Base-by-base conservation (phyloP, 2,329 filamentous ascomycete genomes). In the Taxawa tesnikishii region DNA sequence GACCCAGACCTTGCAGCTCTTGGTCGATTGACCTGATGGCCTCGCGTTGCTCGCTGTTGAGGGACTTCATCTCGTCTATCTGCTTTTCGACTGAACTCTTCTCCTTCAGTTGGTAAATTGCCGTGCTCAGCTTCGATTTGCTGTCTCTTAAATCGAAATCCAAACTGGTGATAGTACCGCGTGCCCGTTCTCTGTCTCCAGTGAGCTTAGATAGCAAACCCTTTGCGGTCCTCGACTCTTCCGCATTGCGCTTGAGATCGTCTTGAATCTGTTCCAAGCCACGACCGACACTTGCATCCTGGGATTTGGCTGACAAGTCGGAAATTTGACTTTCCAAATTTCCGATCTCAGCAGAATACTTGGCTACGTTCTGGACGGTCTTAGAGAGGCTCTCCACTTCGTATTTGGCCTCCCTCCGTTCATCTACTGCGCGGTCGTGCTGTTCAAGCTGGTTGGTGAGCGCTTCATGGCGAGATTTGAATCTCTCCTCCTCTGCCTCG, bases 191-290 rank as follows among this genome's bases (percentile, higher is more conserved):
- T 43, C 73, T 76, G 19, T 90, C 83, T 9, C 59, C 61, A 1
- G 68, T 72, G 18, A 92, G 57, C 45, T 80, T 81, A 5, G 68
- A 57, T 9, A 88, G 66, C 26, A 65, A 69, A 26, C 64, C 64
- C 49, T 82, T 84, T 16, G 75, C 58, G 14, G 60, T 59, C 33
- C 78, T 73, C 42, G 75, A 68, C 48, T 82, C 74, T 38, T 85
- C 82, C 13, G 70, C 70, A 34, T 78, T 67, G 12, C 62, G 58
- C 29, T 74, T 73, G 39, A 85, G 73, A 29, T 85, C 73, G 32
- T 82, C 76, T 45, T 90, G 81, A 32, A 96, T 85, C 43, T 90
- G 82, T 33, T 93, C 82, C 5, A 84, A 69, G 17, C 81, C 82
- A 39, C 83, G 74, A 10, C 73, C 70, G 7, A 67, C 55, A 9